A percentile compares a stretch with the other conserved stretches of the same genome.
Conservation (phyloP, 768 basidiomycete genomes). For the Kwoniella mangroviensis region DNA sequence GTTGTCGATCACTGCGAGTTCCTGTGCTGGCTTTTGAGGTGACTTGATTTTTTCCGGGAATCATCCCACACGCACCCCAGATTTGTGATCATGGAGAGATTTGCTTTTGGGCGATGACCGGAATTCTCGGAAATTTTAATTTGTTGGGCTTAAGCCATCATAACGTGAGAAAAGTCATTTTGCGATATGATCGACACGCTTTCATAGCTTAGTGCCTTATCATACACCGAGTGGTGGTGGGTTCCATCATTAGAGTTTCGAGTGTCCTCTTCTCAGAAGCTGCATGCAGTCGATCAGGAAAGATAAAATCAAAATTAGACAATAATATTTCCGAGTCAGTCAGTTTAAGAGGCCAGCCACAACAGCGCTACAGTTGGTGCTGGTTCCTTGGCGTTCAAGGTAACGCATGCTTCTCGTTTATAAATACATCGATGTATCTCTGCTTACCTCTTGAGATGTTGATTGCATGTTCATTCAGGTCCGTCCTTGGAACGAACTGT, state of each 20-base stretch:
- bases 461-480: background rate
- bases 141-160: background rate
- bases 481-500: too few relatives aligned
- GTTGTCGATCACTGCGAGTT: too few relatives aligned
- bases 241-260: background rate
- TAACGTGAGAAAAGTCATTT: background rate
- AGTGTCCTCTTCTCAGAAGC: background rate
- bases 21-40: too few relatives aligned
- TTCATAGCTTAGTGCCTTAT: constrained; percentile 1
- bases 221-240: background rate
- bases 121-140: constrained; percentile 1
- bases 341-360: background rate
- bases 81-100: too few relatives aligned
- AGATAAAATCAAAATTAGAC: background rate
- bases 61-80: too few relatives aligned
- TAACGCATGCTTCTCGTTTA: constrained; percentile 14
- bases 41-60: too few relatives aligned
- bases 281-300: background rate
- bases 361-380: background rate
- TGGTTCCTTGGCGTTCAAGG: constrained; percentile 15
- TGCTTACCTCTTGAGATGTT: background rate
- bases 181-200: background rate
- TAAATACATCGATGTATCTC: background rate
- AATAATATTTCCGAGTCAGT: background rate
- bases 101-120: background rate